These are phyloP conservation scores for Gymnopilus junonius DNA, from an alignment of 768 basidiomycete species.

Conservation along the genomic window DNA sequence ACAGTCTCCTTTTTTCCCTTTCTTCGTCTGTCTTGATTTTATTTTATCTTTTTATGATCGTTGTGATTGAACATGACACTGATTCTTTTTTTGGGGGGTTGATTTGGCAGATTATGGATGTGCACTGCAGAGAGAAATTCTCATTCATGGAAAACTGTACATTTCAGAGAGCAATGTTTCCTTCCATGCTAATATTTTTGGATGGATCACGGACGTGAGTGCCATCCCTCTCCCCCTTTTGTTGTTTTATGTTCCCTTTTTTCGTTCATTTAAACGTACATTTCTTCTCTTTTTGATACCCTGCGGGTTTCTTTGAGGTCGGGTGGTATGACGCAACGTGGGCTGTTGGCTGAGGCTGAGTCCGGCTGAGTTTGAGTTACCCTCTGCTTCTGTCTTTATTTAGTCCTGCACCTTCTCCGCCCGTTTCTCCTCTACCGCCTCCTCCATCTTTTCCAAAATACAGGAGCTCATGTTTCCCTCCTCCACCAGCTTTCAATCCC, in stretches of 20 bases:
- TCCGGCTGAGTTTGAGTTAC: too few species aligned
- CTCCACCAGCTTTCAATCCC: slow-evolving; percentile 22
- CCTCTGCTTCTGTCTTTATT: too few species aligned
- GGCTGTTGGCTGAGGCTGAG: too few species aligned
- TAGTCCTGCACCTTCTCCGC: neutral
- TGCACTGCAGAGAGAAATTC: slow-evolving; percentile 93
- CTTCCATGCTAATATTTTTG: slow-evolving; percentile 99
- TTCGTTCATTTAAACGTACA: neutral
- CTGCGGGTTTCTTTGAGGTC: too few species aligned
- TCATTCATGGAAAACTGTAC: slow-evolving; percentile 94
- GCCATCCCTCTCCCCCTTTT: neutral
- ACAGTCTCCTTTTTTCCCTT: too few species aligned
- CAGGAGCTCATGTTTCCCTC: neutral
- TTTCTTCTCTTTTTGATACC: too few species aligned
- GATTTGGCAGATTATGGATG: slow-evolving; percentile 91
- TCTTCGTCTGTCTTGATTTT: too few species aligned
- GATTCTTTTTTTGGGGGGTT: too few species aligned
- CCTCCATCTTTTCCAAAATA: neutral
- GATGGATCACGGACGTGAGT: slow-evolving; percentile 96
- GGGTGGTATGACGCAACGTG: too few species aligned
- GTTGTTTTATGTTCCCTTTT: neutral
- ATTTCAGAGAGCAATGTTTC: slow-evolving; percentile 99
- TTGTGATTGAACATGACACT: too few species aligned
- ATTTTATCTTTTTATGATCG: neutral
- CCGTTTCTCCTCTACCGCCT: slow-evolving; percentile 4